Evolutionary conservation across 148 eudicot genomes (phyloP).

Genomic region (Rhododendron molle): DNA sequence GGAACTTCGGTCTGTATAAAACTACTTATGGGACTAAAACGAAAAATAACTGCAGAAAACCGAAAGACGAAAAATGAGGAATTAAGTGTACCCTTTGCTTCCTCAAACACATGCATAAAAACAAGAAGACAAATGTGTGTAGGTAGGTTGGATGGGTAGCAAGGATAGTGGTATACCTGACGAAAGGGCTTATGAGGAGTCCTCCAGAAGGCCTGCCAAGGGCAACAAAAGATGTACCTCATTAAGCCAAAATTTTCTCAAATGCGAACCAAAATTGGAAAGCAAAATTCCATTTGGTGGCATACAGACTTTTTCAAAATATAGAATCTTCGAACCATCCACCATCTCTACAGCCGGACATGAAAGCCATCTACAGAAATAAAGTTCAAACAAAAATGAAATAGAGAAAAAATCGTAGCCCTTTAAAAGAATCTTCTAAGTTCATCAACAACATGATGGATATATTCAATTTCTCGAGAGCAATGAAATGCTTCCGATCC

Average conservation of each 20-base stretch:
- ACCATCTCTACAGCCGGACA: constrained; percentile 97
- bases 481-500: background rate
- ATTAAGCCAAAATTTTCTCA: background rate
- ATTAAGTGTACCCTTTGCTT: background rate
- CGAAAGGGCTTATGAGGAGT: constrained; percentile 94
- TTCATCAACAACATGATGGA: background rate
- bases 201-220: constrained; percentile 93
- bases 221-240: constrained; percentile 10
- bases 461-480: background rate
- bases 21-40: background rate
- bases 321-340: constrained; percentile 83
- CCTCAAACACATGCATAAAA: background rate
- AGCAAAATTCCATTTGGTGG: background rate
- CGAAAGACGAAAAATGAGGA: background rate
- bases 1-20: background rate
- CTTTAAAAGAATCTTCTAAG: background rate
- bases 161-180: constrained; percentile 49
- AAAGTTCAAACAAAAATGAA: background rate
- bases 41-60: background rate
- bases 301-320: constrained; percentile 67
- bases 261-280: background rate
- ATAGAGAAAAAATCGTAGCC: background rate
- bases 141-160: background rate
- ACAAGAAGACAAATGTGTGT: background rate
- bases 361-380: constrained; percentile 67